phyloP scores from a whole-genome alignment of 2,329 filamentous ascomycete genomes.

The Aspergillus versicolor region DNA sequence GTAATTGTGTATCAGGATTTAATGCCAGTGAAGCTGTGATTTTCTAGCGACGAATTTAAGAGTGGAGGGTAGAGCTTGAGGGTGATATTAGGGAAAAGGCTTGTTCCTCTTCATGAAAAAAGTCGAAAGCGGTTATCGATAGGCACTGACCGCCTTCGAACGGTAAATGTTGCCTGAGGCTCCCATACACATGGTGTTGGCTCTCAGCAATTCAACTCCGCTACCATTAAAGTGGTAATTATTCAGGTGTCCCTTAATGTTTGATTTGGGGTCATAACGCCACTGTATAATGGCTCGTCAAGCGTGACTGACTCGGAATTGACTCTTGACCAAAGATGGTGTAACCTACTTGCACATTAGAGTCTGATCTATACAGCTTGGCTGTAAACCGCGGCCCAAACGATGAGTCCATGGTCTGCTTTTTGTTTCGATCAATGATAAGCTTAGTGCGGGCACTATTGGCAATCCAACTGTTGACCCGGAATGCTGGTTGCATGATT shows the following conservation, averaged over 20 bases:
- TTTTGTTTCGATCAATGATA: neutral
- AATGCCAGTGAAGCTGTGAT: neutral
- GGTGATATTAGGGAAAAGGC: neutral
- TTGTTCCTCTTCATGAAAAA: constrained; percentile 10
- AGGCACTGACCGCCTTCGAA: constrained; percentile 20
- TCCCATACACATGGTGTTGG: too few species aligned
- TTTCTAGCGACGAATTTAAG: too few species aligned
- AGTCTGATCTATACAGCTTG: neutral
- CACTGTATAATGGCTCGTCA: neutral
- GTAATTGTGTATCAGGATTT: neutral
- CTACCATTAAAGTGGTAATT: neutral
- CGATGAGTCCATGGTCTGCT: neutral
- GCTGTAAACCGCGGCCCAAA: neutral
- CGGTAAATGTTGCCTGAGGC: neutral
- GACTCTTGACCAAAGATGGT: neutral
- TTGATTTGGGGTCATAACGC: neutral
- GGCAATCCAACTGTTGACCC: neutral
- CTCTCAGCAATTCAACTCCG: too few species aligned
- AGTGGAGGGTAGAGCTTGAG: neutral
- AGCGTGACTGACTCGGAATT: neutral
- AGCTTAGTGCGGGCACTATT: neutral
- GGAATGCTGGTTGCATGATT: neutral
- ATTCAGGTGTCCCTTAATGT: neutral
- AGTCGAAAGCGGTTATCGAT: constrained; percentile 23
- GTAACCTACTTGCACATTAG: neutral